Percentiles rank a stretch among this genome's conserved stretches.
These are phyloP conservation scores for Saccharomycopsis selenospora DNA, from an alignment of 805 yeast genomes.

Conservation along the genomic window DNA sequence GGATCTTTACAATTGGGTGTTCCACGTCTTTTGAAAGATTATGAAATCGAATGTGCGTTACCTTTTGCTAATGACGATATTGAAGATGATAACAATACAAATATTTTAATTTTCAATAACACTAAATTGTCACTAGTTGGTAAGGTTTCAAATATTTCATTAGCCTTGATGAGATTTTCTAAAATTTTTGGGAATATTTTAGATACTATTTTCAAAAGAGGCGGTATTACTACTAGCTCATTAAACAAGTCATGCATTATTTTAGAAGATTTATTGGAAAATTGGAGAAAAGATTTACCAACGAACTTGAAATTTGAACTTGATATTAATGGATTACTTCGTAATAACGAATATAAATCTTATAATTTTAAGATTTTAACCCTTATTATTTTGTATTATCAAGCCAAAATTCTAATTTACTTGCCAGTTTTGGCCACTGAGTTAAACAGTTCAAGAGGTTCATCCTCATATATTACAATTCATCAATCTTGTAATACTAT, in stretches of 20 bases:
- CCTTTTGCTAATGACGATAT: slow-evolving; percentile 52
- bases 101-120: slow-evolving; percentile 53
- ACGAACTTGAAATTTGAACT: slow-evolving; percentile 52
- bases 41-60: slow-evolving; percentile 78
- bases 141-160: slow-evolving; percentile 55
- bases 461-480: slow-evolving; percentile 55
- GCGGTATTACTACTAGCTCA: slow-evolving; percentile 29
- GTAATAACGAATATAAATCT: slow-evolving; percentile 29
- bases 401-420: slow-evolving; percentile 56
- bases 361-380: slow-evolving; percentile 37
- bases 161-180: slow-evolving; percentile 60
- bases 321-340: slow-evolving; percentile 48
- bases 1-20: slow-evolving; percentile 73
- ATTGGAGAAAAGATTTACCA: slow-evolving; percentile 73
- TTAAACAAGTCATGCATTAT: slow-evolving; percentile 31
- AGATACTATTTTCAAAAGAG: slow-evolving; percentile 63
- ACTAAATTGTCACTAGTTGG: slow-evolving; percentile 58
- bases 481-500: slow-evolving; percentile 65
- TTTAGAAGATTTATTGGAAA: slow-evolving; percentile 64
- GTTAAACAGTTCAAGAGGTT: slow-evolving; percentile 31
- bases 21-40: slow-evolving; percentile 72
- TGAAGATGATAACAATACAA: slow-evolving; percentile 38
- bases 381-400: slow-evolving; percentile 51
- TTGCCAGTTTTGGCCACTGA: slow-evolving; percentile 52
- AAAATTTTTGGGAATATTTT: slow-evolving; percentile 67